Base-by-base conservation (phyloP, 192 early-diverging fungal species). In the Coemansia sp. region DNA sequence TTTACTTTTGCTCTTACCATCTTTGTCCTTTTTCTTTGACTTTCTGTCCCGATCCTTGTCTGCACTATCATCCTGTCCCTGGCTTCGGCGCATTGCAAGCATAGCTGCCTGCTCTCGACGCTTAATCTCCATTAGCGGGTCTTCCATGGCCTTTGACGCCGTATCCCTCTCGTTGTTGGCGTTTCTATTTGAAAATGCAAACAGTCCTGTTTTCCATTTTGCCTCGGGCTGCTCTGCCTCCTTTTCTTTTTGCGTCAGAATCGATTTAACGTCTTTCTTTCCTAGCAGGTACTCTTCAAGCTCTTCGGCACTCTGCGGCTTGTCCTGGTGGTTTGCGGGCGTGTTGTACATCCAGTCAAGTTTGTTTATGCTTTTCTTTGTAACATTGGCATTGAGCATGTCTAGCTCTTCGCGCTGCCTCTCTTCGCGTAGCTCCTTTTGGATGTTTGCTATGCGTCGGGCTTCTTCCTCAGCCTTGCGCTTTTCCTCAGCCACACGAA, bases 291-390 rank as follows among this genome's bases (percentile, higher is more conserved):
- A 98, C 1, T 87, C 91, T 65, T 98, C 96, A 48, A 88, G 78
- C 42, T 94, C 92, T 47, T 91, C 86, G 19, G 65, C 69, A 25
- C 73, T 82, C 3, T 91, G 90, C 12, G 68, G 57, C 18, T 30
- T 30, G 27, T 30, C 27, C 27, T 57, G 46, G 1, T 56, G 53
- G 0, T 42, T 34, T 10, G 67, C 53, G 4, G 84, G 91, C 17
- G 84, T 83, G 41, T 83, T 83, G 61, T 98, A 98, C 92, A 98
- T 97, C 96, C 96, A 98, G 57, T 97, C 95, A 3, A 98, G 64
- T 33, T 88, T 83, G 41, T 94, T 89, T n/a, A 71, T 78, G 22
- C 77, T 64, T 59, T 85, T 87, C 43, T 83, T 86, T 12, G 85
- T 85, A 6, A 82, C 77, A 5, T 83, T 81, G 55, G 89, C 91